Evolutionary conservation across 805 yeast genomes (phyloP).

Genomic region (Teunomyces aglyptinius): DNA sequence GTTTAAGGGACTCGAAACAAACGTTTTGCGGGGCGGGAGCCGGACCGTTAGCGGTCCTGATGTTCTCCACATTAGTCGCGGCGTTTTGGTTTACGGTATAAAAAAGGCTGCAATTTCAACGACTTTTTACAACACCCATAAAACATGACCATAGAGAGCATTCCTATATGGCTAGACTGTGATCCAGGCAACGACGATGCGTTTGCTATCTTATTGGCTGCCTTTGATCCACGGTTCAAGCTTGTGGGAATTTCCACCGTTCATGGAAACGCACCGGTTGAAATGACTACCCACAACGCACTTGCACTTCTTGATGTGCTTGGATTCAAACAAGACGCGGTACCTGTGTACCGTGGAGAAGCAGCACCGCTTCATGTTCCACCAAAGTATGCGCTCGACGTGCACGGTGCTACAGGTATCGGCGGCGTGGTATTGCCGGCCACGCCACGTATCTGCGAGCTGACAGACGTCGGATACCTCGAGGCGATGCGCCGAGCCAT

Average conservation of each 20-base stretch:
- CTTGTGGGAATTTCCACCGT: constrained; percentile 72
- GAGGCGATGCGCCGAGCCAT: constrained; percentile 46
- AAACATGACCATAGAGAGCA: constrained; percentile 17
- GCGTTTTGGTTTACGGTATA: background rate
- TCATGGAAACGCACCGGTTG: constrained; percentile 67
- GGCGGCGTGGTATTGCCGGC: constrained; percentile 72
- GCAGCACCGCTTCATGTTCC: constrained; percentile 52
- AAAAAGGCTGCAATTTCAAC: background rate
- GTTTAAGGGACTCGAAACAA: background rate
- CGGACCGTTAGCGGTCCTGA: constrained; percentile 1
- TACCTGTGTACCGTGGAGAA: constrained; percentile 70
- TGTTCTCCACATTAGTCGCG: constrained; percentile 1
- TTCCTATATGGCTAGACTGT: constrained; percentile 85
- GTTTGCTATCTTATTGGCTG: constrained; percentile 65
- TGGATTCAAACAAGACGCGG: constrained; percentile 32
- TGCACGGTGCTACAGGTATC: constrained; percentile 74
- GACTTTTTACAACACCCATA: background rate
- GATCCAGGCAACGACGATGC: constrained; percentile 93
- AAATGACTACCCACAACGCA: constrained; percentile 67
- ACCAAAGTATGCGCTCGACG: constrained; percentile 54
- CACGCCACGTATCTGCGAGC: constrained; percentile 30
- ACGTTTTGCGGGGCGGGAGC: background rate
- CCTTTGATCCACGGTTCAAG: constrained; percentile 56
- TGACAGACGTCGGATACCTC: constrained; percentile 25
- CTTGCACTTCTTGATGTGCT: constrained; percentile 64